Base-by-base conservation (phyloP, 192 early-diverging fungal species). In the Dissophora globulifera region DNA sequence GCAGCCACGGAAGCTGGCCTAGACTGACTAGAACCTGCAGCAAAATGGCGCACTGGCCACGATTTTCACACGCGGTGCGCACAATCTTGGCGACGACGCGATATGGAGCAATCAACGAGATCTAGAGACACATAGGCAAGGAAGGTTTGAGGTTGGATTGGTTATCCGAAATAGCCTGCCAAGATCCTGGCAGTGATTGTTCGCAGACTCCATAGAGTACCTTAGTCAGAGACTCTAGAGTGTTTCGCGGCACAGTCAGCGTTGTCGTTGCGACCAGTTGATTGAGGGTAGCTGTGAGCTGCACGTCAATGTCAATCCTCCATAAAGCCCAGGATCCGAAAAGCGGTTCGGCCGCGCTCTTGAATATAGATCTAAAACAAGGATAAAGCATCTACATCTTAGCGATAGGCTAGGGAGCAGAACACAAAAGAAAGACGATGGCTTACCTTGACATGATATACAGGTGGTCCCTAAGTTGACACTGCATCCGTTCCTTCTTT, bases 251-350 rank as follows among this genome's bases (percentile, higher is more conserved):
- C 1, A 60, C 42, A 0, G 43, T 19, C 15, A 49, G 52, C 5
- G 22, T 22, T 15, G 64, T 48, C 13, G 55, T 42, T n/a, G 57
- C 62, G 9, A 67, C 58, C 15, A 76, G 5, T 55, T 76, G 72
- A 27, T 76, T 76, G 6, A 76, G 47, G 1, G 72, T 57, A 0
- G 63, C 57, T 3, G 35, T 58, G 10, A 76, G 52, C 1, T 54
- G 45, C 2, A 50, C 33, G 16, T 67, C 63, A 19, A 76, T 61
- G 29, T 67, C 38, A 1, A 76, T 17, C 17, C 52, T 59, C 72
- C 72, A 76, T 10, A 62, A 27, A 4, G 56, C 52, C 72, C 72
- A 76, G 2, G 63, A 67, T n/a, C 72, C 72, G 27, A 76, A 76
- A 0, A 67, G 29, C n/a, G 72, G 72, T 4, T 31, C 72, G 22